These are phyloP conservation scores for Cutaneotrichosporon cavernicola DNA, from an alignment of 1,284 basidiomycete genomes.

Conservation along the genomic window DNA sequence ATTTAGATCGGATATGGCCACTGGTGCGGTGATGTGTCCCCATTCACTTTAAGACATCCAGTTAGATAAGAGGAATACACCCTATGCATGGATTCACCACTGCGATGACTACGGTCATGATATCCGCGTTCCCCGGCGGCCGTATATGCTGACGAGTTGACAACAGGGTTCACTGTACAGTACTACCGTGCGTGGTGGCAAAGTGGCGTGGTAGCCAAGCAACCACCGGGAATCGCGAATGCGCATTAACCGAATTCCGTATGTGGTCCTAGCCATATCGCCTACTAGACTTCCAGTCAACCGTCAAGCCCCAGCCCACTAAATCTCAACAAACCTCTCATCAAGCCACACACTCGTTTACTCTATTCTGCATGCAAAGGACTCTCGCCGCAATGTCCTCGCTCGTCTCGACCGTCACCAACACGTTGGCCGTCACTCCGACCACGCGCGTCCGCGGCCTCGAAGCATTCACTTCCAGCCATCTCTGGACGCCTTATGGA, in stretches of 20 bases:
- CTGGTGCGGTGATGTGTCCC: neutral
- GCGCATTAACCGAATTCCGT: too few species aligned
- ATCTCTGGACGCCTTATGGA: slow-evolving; percentile 65
- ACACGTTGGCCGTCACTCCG: slow-evolving; percentile 23
- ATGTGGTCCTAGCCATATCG: neutral
- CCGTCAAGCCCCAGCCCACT: neutral
- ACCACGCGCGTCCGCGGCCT: slow-evolving; percentile 20
- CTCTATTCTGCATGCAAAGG: neutral
- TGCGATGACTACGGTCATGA: neutral
- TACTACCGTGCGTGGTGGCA: too few species aligned
- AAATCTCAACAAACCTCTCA: neutral
- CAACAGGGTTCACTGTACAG: too few species aligned
- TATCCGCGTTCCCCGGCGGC: neutral
- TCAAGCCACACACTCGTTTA: slow-evolving; percentile 6
- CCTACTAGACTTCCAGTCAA: neutral
- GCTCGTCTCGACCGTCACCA: slow-evolving; percentile 22
- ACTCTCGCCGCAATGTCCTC: slow-evolving; percentile 14
- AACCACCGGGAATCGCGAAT: neutral
- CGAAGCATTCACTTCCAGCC: slow-evolving; percentile 64
- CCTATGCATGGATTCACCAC: neutral
- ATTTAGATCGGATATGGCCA: neutral
- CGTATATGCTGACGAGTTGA: too few species aligned
- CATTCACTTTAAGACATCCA: neutral
- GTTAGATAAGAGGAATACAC: neutral
- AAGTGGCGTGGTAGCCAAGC: too few species aligned